Evolutionary conservation across 495 filamentous ascomycete genomes (phyloP).

Genomic region (Aspergillus campestris): DNA sequence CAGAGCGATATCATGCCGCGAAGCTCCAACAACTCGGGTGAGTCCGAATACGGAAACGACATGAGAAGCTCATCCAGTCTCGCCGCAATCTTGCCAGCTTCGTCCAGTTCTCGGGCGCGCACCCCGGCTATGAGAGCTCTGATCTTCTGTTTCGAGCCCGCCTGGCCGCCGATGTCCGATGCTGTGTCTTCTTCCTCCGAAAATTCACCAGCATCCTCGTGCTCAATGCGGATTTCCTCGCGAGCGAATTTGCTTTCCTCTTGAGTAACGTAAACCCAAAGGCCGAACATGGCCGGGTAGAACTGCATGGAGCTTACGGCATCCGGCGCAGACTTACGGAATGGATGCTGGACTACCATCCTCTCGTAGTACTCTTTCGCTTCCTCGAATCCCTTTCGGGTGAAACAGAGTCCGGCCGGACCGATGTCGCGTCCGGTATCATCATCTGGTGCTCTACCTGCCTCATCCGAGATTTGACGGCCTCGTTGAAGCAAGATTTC

Average conservation of each 20-base stretch:
- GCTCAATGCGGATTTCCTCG: conserved; percentile 12
- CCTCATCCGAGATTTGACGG: conserved; percentile 11
- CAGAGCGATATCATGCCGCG: conserved; percentile 61
- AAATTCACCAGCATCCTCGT: conserved; percentile 13
- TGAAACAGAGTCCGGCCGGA: conserved; percentile 25
- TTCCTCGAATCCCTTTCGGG: conserved; percentile 43
- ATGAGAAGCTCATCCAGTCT: conserved; percentile 57
- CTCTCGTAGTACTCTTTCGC: conserved; percentile 58
- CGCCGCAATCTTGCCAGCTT: conserved; percentile 47
- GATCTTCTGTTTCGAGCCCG: conserved; percentile 8
- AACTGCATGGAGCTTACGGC: conserved; percentile 46
- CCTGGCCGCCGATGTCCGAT: conserved; percentile 9
- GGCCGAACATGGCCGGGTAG: conserved; percentile 58
- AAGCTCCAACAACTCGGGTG: conserved; percentile 48
- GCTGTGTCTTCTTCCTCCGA: conserved; percentile 25
- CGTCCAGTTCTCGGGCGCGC: conserved; percentile 27
- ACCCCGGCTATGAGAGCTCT: conserved; percentile 16
- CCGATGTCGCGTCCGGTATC: not conserved
- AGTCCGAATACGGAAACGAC: conserved; percentile 55
- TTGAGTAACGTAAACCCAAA: conserved; percentile 57
- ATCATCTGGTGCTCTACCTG: not conserved
- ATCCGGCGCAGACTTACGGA: conserved; percentile 35
- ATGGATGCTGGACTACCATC: conserved; percentile 59
- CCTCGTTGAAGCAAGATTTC: conserved; percentile 52
- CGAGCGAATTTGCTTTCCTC: conserved; percentile 35